These are phyloP conservation scores for Phytophthora kernoviae DNA, from an alignment of 352 stramenopile species.

Conservation along the genomic window DNA sequence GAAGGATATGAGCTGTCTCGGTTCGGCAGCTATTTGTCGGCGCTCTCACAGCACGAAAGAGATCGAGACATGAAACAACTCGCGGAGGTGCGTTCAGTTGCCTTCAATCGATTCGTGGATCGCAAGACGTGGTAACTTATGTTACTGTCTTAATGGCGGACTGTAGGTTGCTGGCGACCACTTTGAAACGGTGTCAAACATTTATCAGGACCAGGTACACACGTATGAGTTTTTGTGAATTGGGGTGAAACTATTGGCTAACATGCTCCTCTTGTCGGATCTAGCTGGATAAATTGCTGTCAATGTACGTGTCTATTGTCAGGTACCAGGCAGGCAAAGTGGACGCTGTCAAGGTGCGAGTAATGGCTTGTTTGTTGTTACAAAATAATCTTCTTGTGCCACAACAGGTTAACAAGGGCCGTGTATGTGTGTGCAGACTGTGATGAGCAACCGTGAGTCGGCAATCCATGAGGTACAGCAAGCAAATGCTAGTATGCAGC, in stretches of 20 bases:
- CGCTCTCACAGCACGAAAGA: constrained; percentile 71
- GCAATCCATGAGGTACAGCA: constrained; percentile 87
- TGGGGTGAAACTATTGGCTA: background rate
- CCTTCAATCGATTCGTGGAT: background rate
- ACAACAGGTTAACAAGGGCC: background rate
- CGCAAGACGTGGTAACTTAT: background rate
- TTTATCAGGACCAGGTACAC: constrained; percentile 85
- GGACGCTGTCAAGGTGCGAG: constrained; percentile 84
- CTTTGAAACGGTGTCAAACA: constrained; percentile 86
- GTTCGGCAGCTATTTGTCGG: constrained; percentile 85
- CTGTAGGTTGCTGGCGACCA: constrained; percentile 69
- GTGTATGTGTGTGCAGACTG: constrained; percentile 47
- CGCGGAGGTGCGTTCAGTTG: constrained; percentile 44
- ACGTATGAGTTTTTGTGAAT: background rate
- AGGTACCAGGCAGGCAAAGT: constrained; percentile 87
- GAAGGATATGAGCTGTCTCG: constrained; percentile 89
- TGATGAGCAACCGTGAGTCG: constrained; percentile 87
- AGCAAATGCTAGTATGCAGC: constrained; percentile 89
- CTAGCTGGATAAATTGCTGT: constrained; percentile 82
- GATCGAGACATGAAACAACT: constrained; percentile 79
- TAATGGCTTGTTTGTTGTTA: background rate
- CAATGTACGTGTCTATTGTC: constrained; percentile 88
- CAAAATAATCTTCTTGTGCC: background rate
- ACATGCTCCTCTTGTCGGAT: constrained; percentile 3
- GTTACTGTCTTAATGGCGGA: background rate